These are phyloP conservation scores for Erysiphe pulchra DNA, from an alignment of 2,329 filamentous ascomycete species.

Conservation along the genomic window DNA sequence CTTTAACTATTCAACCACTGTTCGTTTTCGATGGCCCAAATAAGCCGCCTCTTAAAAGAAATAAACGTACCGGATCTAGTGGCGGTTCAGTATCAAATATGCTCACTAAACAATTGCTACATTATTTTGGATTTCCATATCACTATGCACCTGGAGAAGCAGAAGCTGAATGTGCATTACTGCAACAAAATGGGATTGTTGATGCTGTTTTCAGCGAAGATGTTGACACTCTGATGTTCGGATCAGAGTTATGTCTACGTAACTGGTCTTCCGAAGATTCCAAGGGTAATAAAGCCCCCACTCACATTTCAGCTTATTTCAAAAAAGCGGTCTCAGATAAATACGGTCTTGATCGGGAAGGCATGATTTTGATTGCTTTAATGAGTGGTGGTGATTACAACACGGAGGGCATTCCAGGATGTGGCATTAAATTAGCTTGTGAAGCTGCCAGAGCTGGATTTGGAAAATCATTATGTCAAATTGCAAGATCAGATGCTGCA, in stretches of 20 bases:
- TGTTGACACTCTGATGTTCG: slow-evolving; percentile 95
- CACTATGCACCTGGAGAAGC: slow-evolving; percentile 86
- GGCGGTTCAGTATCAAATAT: slow-evolving; percentile 43
- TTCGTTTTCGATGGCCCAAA: slow-evolving; percentile 80
- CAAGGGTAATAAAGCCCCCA: slow-evolving; percentile 40
- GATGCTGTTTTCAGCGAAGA: slow-evolving; percentile 92
- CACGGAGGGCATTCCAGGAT: slow-evolving; percentile 65
- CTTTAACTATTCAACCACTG: slow-evolving; percentile 56
- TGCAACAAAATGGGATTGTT: slow-evolving; percentile 61
- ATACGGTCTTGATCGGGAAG: slow-evolving; percentile 47
- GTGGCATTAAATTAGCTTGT: slow-evolving; percentile 67
- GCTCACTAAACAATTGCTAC: slow-evolving; percentile 60
- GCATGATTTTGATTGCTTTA: slow-evolving; percentile 80
- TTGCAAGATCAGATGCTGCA: slow-evolving; percentile 30
- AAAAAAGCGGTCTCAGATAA: slow-evolving; percentile 23
- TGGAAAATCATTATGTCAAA: slow-evolving; percentile 43
- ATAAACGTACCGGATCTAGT: slow-evolving; percentile 41
- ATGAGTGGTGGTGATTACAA: slow-evolving; percentile 93
- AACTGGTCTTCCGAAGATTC: slow-evolving; percentile 58
- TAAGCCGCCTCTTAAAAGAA: slow-evolving; percentile 70
- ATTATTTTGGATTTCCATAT: slow-evolving; percentile 58
- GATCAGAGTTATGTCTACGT: slow-evolving; percentile 50
- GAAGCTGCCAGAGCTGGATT: slow-evolving; percentile 79
- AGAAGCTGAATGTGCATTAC: slow-evolving; percentile 76
- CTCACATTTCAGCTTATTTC: slow-evolving; percentile 67